phyloP scores from a whole-genome alignment of 2,329 filamentous ascomycete genomes.

The Colletotrichum neosansevieriae region DNA sequence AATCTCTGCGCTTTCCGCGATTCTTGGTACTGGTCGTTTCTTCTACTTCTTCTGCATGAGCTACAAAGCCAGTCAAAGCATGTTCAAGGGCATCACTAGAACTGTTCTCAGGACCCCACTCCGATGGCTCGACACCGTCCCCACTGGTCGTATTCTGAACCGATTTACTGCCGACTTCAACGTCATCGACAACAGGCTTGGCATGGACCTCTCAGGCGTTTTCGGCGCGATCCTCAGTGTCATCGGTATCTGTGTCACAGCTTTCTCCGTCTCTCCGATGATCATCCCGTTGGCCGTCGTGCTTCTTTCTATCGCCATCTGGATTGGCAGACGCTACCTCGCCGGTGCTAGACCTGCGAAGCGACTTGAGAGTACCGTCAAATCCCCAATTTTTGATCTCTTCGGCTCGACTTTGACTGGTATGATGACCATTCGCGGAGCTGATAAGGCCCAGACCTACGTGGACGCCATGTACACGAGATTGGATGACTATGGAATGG shows the following conservation, averaged over 20 bases:
- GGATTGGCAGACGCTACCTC: slow-evolving; percentile 73
- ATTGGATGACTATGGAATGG: slow-evolving; percentile 75
- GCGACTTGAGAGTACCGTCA: slow-evolving; percentile 80
- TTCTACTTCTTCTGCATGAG: slow-evolving; percentile 74
- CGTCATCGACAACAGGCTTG: slow-evolving; percentile 76
- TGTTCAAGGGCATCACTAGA: slow-evolving; percentile 77
- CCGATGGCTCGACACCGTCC: slow-evolving; percentile 85
- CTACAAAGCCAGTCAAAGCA: slow-evolving; percentile 73
- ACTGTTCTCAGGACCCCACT: slow-evolving; percentile 78
- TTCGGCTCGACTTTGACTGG: slow-evolving; percentile 80
- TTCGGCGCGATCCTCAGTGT: slow-evolving; percentile 71
- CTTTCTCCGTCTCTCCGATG: slow-evolving; percentile 74
- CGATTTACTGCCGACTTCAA: slow-evolving; percentile 84
- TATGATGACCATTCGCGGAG: slow-evolving; percentile 81
- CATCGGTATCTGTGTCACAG: slow-evolving; percentile 74
- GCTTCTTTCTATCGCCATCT: slow-evolving; percentile 68
- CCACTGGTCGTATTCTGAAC: slow-evolving; percentile 81
- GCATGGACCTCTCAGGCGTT: slow-evolving; percentile 72
- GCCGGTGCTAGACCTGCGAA: slow-evolving; percentile 81
- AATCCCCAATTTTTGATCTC: slow-evolving; percentile 84
- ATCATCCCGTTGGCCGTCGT: slow-evolving; percentile 72
- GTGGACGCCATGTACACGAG: slow-evolving; percentile 76
- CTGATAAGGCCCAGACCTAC: slow-evolving; percentile 76
- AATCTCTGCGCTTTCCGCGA: slow-evolving; percentile 67
- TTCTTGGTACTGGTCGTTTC: slow-evolving; percentile 73